Evolutionary conservation across 2,329 filamentous ascomycete genomes (phyloP).

Genomic region (Verticillium longisporum): DNA sequence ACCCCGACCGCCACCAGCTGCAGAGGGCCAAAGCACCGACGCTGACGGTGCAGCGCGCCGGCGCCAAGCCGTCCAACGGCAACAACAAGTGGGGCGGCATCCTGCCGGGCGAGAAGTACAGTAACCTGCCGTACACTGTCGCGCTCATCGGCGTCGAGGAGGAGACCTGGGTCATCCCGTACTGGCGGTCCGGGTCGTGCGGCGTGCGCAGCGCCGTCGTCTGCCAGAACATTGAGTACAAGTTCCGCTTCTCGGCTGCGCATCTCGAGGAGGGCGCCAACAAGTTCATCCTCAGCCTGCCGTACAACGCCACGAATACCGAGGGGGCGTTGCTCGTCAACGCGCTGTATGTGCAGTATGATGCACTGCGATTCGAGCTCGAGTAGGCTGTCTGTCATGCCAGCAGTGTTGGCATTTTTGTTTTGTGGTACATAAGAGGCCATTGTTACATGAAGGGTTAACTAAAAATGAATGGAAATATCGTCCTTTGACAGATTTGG

Average conservation of each 20-base stretch:
- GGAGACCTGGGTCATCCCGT: constrained; percentile 51
- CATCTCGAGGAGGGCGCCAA: constrained; percentile 46
- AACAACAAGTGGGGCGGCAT: constrained; percentile 47
- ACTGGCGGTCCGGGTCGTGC: constrained; percentile 38
- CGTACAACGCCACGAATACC: constrained; percentile 51
- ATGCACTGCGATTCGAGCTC: constrained; percentile 55
- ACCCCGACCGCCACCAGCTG: constrained; percentile 33
- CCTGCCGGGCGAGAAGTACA: constrained; percentile 37
- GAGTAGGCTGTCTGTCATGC: constrained; percentile 15
- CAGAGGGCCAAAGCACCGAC: constrained; percentile 44
- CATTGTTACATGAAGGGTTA: too few species aligned
- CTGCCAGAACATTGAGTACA: constrained; percentile 55
- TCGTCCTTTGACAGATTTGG: too few species aligned
- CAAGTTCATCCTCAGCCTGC: constrained; percentile 49
- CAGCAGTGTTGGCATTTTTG: too few species aligned
- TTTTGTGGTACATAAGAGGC: too few species aligned
- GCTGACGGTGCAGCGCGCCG: constrained; percentile 56
- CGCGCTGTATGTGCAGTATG: constrained; percentile 58
- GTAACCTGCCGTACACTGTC: constrained; percentile 41
- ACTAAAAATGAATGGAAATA: too few species aligned
- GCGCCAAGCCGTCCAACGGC: constrained; percentile 52
- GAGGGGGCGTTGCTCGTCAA: constrained; percentile 49
- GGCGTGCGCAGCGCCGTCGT: constrained; percentile 52
- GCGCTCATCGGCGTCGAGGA: constrained; percentile 32
- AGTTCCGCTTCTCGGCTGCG: constrained; percentile 47